Evolutionary conservation across 2,329 filamentous ascomycete genomes (phyloP).

Genomic region (Diaporthe australafricana): DNA sequence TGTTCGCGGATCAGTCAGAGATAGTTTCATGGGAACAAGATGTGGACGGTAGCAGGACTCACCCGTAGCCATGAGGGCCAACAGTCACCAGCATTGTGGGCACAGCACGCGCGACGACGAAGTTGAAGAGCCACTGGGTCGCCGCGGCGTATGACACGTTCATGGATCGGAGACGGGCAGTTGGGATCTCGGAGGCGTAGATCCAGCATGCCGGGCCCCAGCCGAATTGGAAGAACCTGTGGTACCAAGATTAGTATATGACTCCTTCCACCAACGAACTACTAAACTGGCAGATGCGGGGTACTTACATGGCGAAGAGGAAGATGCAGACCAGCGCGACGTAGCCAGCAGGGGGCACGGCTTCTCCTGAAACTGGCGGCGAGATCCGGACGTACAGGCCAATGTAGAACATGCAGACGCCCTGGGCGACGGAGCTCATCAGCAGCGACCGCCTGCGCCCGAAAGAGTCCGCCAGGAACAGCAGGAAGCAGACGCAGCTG

Average conservation of each 20-base stretch:
- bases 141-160: constrained; percentile 72
- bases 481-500: constrained; percentile 67
- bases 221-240: constrained; percentile 66
- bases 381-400: constrained; percentile 69
- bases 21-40: background rate
- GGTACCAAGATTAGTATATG: background rate
- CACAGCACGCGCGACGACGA: constrained; percentile 70
- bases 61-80: constrained; percentile 51
- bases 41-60: constrained; percentile 25
- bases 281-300: background rate
- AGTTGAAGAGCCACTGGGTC: constrained; percentile 74
- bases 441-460: constrained; percentile 67
- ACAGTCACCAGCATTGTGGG: constrained; percentile 67
- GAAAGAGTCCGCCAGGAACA: constrained; percentile 71
- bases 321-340: constrained; percentile 71
- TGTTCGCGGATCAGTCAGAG: constrained; percentile 9
- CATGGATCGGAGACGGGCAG: constrained; percentile 66
- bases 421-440: constrained; percentile 58
- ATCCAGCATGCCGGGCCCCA: constrained; percentile 75
- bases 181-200: constrained; percentile 72
- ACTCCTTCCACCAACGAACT: no score
- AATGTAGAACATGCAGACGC: constrained; percentile 67
- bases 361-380: constrained; percentile 48
- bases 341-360: constrained; percentile 59
- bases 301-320: constrained; percentile 62